phyloP scores from a whole-genome alignment of 306 rosid genomes.

The Leucaena leucocephala region DNA sequence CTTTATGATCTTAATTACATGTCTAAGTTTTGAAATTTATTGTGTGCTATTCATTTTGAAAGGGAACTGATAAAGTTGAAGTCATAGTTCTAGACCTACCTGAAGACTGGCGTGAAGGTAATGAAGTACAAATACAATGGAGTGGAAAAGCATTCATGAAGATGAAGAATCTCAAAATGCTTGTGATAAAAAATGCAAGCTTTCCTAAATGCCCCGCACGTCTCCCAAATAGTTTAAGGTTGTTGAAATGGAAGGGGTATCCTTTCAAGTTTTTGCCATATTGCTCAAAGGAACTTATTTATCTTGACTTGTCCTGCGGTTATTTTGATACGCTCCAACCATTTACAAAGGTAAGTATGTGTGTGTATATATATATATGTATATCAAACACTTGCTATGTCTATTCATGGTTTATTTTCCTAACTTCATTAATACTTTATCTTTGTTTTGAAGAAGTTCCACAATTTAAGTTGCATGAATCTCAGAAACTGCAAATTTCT shows the following conservation, averaged over 20 bases:
- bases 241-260: not conserved
- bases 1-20: not conserved
- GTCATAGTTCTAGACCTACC: not conserved
- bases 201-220: not conserved
- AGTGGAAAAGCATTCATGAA: not conserved
- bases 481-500: not conserved
- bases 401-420: too few relatives aligned
- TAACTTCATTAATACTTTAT: too few relatives aligned
- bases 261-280: not conserved
- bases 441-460: not conserved
- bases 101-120: not conserved
- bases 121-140: not conserved
- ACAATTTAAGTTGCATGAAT: not conserved
- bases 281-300: not conserved
- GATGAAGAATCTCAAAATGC: not conserved
- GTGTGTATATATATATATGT: too few relatives aligned
- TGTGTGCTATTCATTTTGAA: not conserved
- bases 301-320: not conserved
- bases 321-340: not conserved
- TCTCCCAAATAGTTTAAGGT: slow-evolving; percentile 15
- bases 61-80: slow-evolving; percentile 11
- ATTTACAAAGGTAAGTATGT: not conserved
- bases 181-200: not conserved
- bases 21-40: not conserved
- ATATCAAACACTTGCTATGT: not conserved